These are phyloP conservation scores for Mortierella sp. DNA, from an alignment of 371 early-diverging fungal genomes.

Conservation along the genomic window DNA sequence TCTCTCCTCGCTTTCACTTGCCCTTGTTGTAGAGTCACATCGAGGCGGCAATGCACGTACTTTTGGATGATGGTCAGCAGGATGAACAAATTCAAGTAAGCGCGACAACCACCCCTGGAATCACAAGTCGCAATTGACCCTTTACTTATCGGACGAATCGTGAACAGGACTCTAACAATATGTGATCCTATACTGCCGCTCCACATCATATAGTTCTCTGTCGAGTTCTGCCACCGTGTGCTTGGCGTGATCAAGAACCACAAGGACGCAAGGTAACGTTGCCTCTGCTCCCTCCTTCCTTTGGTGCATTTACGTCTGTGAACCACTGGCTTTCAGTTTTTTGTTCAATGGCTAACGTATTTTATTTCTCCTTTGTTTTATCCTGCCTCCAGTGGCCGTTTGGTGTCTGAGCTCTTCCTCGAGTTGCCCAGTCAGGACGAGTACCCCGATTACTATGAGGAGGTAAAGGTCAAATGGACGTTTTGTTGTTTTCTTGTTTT, in stretches of 20 bases:
- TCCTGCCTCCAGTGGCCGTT: conserved; percentile 66
- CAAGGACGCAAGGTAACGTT: conserved; percentile 40
- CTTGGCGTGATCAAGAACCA: conserved; percentile 41
- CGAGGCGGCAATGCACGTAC: conserved; percentile 23
- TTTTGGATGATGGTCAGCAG: conserved; percentile 26
- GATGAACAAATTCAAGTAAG: conserved; percentile 31
- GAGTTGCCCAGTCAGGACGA: conserved; percentile 80
- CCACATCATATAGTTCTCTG: conserved; percentile 39
- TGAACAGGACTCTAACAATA: neutral
- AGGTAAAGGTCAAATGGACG: conserved; percentile 63
- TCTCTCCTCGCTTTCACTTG: neutral
- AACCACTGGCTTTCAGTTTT: neutral
- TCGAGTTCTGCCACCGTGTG: conserved; percentile 42
- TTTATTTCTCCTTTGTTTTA: neutral
- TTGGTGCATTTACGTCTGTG: neutral
- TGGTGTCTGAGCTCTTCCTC: conserved; percentile 80
- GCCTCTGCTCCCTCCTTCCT: neutral
- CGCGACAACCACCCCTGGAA: conserved; percentile 1
- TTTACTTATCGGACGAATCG: neutral
- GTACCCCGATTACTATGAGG: conserved; percentile 93
- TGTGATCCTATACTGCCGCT: neutral
- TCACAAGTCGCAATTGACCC: conserved; percentile 3
- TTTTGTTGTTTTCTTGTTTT: neutral
- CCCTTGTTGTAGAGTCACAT: conserved; percentile 25
- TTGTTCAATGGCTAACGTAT: neutral